Evolutionary conservation across 1,139 yeast species (phyloP).

Genomic region (Hansenula sp.): DNA sequence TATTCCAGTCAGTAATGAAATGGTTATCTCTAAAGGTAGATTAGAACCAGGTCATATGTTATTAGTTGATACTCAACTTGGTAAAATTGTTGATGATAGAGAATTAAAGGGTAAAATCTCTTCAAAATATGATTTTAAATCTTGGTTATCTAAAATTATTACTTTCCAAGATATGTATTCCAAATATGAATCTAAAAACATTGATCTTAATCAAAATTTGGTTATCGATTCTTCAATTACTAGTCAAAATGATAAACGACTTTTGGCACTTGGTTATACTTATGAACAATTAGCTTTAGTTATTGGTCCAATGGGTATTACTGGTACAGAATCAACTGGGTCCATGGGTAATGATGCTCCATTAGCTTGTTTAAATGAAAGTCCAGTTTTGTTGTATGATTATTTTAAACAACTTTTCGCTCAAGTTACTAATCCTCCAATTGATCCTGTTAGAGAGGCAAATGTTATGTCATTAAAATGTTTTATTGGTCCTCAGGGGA

Average conservation of each 20-base stretch:
- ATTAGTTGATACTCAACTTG: conserved; percentile 89
- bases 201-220: conserved; percentile 26
- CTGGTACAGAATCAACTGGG: conserved; percentile 92
- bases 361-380: conserved; percentile 91
- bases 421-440: conserved; percentile 98
- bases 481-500: conserved; percentile 97
- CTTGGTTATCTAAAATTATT: conserved; percentile 88
- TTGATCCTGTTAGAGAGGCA: conserved; percentile 95
- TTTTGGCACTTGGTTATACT: conserved; percentile 87
- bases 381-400: conserved; percentile 86
- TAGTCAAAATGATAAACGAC: conserved; percentile 71
- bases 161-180: conserved; percentile 69
- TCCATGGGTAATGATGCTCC: conserved; percentile 99
- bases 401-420: conserved; percentile 96
- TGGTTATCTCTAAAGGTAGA: conserved; percentile 85
- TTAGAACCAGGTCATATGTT: conserved; percentile 96
- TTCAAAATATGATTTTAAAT: conserved; percentile 84
- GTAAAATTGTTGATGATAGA: conserved; percentile 88
- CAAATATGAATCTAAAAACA: conserved; percentile 50
- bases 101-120: conserved; percentile 81
- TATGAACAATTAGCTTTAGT: conserved; percentile 83
- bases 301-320: conserved; percentile 89
- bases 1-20: conserved; percentile 79
- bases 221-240: conserved; percentile 20
- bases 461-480: conserved; percentile 97